Base-by-base conservation (phyloP, 2,329 filamentous ascomycete species). In the Epichloe scottii region DNA sequence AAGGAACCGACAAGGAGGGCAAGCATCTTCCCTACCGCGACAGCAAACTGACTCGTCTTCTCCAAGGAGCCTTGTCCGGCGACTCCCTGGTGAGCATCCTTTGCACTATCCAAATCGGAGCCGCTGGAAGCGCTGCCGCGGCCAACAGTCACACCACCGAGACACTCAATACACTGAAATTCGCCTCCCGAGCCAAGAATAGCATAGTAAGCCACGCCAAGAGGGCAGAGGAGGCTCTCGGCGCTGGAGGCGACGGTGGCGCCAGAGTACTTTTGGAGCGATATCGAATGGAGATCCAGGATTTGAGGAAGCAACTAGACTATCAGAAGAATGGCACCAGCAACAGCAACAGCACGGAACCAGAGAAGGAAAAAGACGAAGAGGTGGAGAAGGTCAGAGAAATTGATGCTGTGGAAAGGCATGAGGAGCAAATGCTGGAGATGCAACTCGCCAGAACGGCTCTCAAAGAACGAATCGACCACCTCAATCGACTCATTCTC, bases 141-240 rank as follows among this genome's bases (percentile, higher is more conserved):
- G 78, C 83, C 19, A 85, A 81, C 59, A 87, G 77, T 21, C 88
- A 96, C 61, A 88, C 86, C 0, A 79, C 80, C 17, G 93, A 98
- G 69, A 97, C 91, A 0, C 71, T 98, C 51, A 98, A 95, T 65
- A 98, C 93, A 0, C 74, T 98, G 54, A 98, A 97, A 61, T 98
- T 98, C 63, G 93, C 93, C 2, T 93, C 90, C 11, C 81, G 93
- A 60, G 93, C 93, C 43, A 96, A 95, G 75, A 98, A 98, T 69
- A 98, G 86, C 64, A 95, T 98, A 62, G 85, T 97, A 63, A 96
- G 89, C 59, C 90, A 97, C 68, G 93, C 93, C 35, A 97, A 96
- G 75, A 87, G 83, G 63, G 91, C 91, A 6, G 89, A 95, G 58
- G 93, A 97, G 66, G 89, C 91, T 3, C 73, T 91, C 23, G 85